These are phyloP conservation scores for Tritrichomonas musculus DNA, from an alignment of 208 protist genomes.

Conservation along the genomic window DNA sequence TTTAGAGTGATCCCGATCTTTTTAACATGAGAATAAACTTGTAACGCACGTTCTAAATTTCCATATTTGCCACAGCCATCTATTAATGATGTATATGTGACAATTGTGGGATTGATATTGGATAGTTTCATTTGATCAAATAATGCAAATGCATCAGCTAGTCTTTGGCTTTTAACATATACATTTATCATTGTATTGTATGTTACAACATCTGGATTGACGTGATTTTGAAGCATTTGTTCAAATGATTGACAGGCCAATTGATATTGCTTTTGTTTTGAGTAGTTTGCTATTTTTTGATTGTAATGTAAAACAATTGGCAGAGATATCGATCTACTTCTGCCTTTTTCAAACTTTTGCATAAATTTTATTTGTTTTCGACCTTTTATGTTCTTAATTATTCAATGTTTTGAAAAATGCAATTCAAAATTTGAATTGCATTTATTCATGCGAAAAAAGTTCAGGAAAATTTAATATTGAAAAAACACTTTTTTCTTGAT, in stretches of 20 bases:
- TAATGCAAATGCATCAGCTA: neutral
- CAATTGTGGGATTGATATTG: neutral
- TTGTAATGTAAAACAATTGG: neutral
- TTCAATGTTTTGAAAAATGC: too few relatives aligned
- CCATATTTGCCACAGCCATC: neutral
- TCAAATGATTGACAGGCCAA: neutral
- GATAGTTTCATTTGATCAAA: neutral
- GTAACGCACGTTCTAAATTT: neutral
- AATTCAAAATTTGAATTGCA: too few relatives aligned
- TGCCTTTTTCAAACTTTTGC: too few relatives aligned
- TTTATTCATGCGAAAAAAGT: too few relatives aligned
- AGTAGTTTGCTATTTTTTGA: neutral
- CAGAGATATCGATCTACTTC: too few relatives aligned
- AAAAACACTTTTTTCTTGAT: too few relatives aligned
- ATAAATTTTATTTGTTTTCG: too few relatives aligned
- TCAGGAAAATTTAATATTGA: too few relatives aligned
- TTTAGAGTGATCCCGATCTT: neutral
- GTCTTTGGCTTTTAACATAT: neutral
- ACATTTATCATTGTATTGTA: constrained; percentile 29
- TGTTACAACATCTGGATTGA: neutral
- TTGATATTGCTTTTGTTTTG: neutral
- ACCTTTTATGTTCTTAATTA: too few relatives aligned
- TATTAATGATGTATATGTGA: neutral
- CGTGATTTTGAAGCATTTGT: neutral
- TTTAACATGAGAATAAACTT: neutral